phyloP scores from a whole-genome alignment of 2,329 filamentous ascomycete species.

The Niveomyces coronatus region DNA sequence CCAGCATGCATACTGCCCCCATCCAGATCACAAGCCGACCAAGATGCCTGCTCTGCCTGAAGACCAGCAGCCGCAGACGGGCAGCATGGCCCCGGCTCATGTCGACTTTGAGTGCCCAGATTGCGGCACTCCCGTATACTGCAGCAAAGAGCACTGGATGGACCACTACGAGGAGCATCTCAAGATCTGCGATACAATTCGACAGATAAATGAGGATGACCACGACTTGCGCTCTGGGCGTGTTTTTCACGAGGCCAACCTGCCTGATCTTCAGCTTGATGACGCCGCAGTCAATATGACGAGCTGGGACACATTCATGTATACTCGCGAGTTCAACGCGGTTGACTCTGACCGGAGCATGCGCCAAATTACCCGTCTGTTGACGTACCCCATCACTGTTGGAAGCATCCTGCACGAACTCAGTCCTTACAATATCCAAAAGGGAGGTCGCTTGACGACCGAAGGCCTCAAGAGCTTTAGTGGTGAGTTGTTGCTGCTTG shows the following conservation, averaged over 20 bases:
- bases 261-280: conserved; percentile 81
- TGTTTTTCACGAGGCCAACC: conserved; percentile 88
- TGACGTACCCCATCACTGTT: conserved; percentile 90
- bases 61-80: conserved; percentile 43
- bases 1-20: conserved; percentile 87
- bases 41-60: conserved; percentile 57
- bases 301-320: conserved; percentile 96
- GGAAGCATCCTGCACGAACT: conserved; percentile 88
- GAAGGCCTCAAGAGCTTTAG: conserved; percentile 92
- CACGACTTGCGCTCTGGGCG: conserved; percentile 87
- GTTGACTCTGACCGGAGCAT: conserved; percentile 85
- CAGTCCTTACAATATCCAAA: conserved; percentile 78
- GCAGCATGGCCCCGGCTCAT: conserved; percentile 59
- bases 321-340: conserved; percentile 82
- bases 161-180: conserved; percentile 91
- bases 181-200: conserved; percentile 81
- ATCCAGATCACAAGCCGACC: conserved; percentile 74
- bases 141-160: conserved; percentile 89
- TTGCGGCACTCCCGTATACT: conserved; percentile 88
- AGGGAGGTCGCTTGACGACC: conserved; percentile 63
- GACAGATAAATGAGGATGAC: conserved; percentile 95
- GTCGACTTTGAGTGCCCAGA: conserved; percentile 93
- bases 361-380: conserved; percentile 81
- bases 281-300: conserved; percentile 94
- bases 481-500: conserved; percentile 44